Evolutionary conservation across 805 yeast species (phyloP).

Genomic region (Cyberlindnera suaveolens): DNA sequence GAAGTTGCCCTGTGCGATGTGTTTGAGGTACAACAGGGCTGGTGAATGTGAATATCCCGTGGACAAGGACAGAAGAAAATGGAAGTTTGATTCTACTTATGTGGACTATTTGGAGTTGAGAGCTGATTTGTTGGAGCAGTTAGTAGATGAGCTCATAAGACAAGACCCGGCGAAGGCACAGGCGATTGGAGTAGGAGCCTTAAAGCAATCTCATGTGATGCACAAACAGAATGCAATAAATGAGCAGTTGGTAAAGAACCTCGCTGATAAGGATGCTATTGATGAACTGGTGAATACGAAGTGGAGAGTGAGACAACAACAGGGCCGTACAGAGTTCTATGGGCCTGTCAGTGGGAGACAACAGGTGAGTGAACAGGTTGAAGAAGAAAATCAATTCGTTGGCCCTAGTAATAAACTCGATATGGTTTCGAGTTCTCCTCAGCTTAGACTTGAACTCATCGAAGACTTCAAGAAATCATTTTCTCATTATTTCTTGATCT

Average conservation of each 20-base stretch:
- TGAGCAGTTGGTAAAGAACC: constrained; percentile 1
- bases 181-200: constrained; percentile 8
- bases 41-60: constrained; percentile 20
- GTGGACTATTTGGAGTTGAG: constrained; percentile 27
- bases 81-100: constrained; percentile 27
- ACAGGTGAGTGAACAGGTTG: constrained; percentile 20
- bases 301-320: constrained; percentile 27
- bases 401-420: background rate
- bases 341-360: constrained; percentile 31
- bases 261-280: constrained; percentile 25
- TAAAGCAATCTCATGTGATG: background rate
- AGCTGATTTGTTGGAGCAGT: constrained; percentile 23
- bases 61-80: constrained; percentile 24
- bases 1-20: background rate
- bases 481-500: constrained; percentile 23
- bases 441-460: constrained; percentile 5
- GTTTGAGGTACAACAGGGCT: background rate
- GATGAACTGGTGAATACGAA: constrained; percentile 29
- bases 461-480: constrained; percentile 21
- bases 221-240: background rate
- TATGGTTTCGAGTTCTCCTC: background rate
- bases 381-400: background rate
- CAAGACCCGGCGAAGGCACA: constrained; percentile 15
- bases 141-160: constrained; percentile 21
- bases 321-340: constrained; percentile 27